Base-by-base conservation (phyloP, 2,329 filamentous ascomycete species). In the Xylariaceae sp. region DNA sequence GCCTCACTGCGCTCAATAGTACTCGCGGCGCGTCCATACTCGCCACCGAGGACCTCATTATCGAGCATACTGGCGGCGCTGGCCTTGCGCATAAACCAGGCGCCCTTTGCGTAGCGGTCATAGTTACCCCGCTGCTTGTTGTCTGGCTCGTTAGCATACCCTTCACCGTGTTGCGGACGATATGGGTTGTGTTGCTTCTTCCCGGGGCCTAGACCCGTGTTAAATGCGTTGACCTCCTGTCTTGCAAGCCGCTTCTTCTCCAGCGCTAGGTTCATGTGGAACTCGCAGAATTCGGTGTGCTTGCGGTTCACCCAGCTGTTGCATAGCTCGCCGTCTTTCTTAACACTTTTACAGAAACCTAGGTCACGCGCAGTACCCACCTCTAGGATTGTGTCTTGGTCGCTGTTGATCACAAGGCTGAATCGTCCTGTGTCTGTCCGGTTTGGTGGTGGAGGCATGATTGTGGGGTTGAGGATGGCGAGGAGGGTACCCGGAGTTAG, bases 221-320 rank as follows among this genome's bases (percentile, higher is more conserved):
- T 64, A 24, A 70, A 66, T 9, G 65, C 65, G 33, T 72, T 72
- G 46, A 69, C 71, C 43, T 70, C 64, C 40, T 70, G 64, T 8
- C 65, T 55, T 0, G 60, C 63, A 23, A 62, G 66, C 24, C 78
- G 77, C 48, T 67, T 84, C 67, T 90, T 92, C 49, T 86, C 82
- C 3, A 97, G 76, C 21, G 91, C 87, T 21, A 91, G 77, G 63
- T 95, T 92, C 61, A 96, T 85, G 72, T 99, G 94, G 63, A 88
- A 99, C 60, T 96, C 92, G 74, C 94, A 99, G 69, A 89, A 91
- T 64, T 96, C 87, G 0, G 92, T 96, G 64, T 92, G 90, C 47
- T 91, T 85, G 60, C 83, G 85, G 71, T 99, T 93, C 55, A 99
- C 81, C 94, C 94, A 99, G 23, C 83, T 76, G 27, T 82, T 85